Base-by-base conservation (phyloP, 2,329 filamentous ascomycete species). In the Penicillium aurantiogriseum region DNA sequence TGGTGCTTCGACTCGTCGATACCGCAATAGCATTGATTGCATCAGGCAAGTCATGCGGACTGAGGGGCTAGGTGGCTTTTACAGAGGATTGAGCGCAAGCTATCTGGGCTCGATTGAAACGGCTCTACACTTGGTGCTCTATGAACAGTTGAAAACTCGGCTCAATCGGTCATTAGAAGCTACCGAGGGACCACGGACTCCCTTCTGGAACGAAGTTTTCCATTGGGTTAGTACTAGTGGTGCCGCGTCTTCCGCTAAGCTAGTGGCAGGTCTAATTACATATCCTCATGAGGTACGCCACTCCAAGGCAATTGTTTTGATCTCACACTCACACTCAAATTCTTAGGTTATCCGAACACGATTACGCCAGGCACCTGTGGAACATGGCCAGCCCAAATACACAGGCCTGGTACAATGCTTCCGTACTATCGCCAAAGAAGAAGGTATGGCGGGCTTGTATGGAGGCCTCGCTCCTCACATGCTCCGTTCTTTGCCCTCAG, bases 41-140 rank as follows among this genome's bases (percentile, higher is more conserved):
- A 53, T 68, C 31, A 84, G 81, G 47, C 86, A 91, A 17, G 96
- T 97, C 59, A 89, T 91, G 85, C 81, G 79, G 51, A 86, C 96
- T 67, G 93, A 97, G 74, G 92, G 93, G 2, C 71, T 96, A 42
- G 83, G 86, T 51, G 93, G 93, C 57, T 84, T 97, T 80, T 97
- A 97, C 73, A 85, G 92, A 72, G 93, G 93, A 9, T 79, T 97
- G 51, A 91, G 91, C 0, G 93, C 93, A 19, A 96, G 72, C 50
- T 75, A 74, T 53, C 58, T 75, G 5, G 73, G 73, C 8, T 68
- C 68, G 0, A 67, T 71, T 19, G 73, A 76, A 61, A 76, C 71
- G 15, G 71, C 70, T 3, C 54, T 75, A 39, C 73, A 75, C 52
- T 47, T 75, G 40, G 71, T 71, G 8, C 62, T 73, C 33, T 76